phyloP scores from a whole-genome alignment of 2,329 filamentous ascomycete genomes.

The Harringtonia lauricola region DNA sequence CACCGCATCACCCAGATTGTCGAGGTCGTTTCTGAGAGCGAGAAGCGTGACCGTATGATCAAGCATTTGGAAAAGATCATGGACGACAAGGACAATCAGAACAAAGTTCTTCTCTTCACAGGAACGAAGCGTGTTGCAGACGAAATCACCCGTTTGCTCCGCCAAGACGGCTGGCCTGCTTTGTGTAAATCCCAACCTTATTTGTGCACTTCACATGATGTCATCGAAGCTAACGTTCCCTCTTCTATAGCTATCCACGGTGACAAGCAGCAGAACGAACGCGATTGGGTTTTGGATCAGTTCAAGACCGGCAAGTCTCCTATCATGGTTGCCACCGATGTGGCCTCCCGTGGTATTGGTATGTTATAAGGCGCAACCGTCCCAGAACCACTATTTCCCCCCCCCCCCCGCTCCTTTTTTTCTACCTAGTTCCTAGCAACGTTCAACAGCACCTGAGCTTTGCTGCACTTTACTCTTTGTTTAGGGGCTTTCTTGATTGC shows the following conservation, averaged over 20 bases:
- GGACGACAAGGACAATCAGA: conserved; percentile 85
- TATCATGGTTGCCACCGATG: conserved; percentile 99
- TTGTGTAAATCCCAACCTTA: conserved; percentile 50
- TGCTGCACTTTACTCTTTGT: conserved; percentile 86
- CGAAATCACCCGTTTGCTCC: conserved; percentile 93
- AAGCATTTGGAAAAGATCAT: conserved; percentile 97
- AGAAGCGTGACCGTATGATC: conserved; percentile 96
- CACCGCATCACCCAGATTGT: conserved; percentile 97
- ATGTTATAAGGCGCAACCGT: conserved; percentile 53
- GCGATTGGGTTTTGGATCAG: conserved; percentile 98
- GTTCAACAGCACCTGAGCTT: conserved; percentile 41
- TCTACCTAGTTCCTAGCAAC: conserved; percentile 29
- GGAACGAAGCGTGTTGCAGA: conserved; percentile 92
- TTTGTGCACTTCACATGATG: neutral
- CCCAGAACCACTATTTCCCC: conserved; percentile 8
- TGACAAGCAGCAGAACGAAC: conserved; percentile 98
- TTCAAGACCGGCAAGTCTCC: conserved; percentile 99
- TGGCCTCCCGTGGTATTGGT: conserved; percentile 99
- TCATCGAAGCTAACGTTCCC: conserved; percentile 23
- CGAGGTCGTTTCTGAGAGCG: conserved; percentile 88
- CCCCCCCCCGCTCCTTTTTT: conserved; percentile 21
- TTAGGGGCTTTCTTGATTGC: conserved; percentile 78
- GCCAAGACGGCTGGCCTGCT: conserved; percentile 95
- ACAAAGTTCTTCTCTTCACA: conserved; percentile 94
- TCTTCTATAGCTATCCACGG: conserved; percentile 81